Evolutionary conservation across 495 filamentous ascomycete genomes (phyloP).

Genomic region (Aspergillus avenaceus): DNA sequence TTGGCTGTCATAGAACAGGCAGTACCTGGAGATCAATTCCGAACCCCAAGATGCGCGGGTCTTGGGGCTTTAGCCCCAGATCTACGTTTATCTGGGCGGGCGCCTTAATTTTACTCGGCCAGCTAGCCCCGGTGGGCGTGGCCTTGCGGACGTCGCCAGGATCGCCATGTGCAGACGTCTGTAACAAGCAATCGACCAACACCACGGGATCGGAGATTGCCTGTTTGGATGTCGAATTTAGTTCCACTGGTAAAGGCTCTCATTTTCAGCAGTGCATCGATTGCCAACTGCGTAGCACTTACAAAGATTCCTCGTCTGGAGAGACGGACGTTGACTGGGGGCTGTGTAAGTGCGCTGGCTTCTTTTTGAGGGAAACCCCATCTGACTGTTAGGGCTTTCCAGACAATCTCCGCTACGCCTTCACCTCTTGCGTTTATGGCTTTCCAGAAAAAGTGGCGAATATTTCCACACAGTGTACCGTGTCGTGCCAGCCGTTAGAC

Average conservation of each 20-base stretch:
- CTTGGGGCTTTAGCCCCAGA: constrained; percentile 2
- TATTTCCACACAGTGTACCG: constrained; percentile 38
- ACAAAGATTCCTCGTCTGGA: constrained; percentile 36
- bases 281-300: constrained; percentile 56
- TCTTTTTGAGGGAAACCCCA: neutral
- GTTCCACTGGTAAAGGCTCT: constrained; percentile 35
- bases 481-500: constrained; percentile 34
- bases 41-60: constrained; percentile 9
- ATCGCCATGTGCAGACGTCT: constrained; percentile 50
- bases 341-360: constrained; percentile 45
- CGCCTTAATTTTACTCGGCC: constrained; percentile 16
- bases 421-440: constrained; percentile 43
- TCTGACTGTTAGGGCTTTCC: neutral
- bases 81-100: constrained; percentile 14
- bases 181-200: constrained; percentile 40
- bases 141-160: constrained; percentile 38
- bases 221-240: constrained; percentile 50
- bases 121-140: constrained; percentile 15
- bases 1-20: neutral
- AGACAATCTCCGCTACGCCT: constrained; percentile 50
- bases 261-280: constrained; percentile 54
- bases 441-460: constrained; percentile 32
- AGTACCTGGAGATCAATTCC: neutral
- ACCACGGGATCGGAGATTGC: constrained; percentile 49
- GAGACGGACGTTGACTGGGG: constrained; percentile 58